A percentile compares a stretch with the other conserved stretches of the same genome.
Conservation (phyloP, 2,329 filamentous ascomycete species). For the Botrytis fragariae region DNA sequence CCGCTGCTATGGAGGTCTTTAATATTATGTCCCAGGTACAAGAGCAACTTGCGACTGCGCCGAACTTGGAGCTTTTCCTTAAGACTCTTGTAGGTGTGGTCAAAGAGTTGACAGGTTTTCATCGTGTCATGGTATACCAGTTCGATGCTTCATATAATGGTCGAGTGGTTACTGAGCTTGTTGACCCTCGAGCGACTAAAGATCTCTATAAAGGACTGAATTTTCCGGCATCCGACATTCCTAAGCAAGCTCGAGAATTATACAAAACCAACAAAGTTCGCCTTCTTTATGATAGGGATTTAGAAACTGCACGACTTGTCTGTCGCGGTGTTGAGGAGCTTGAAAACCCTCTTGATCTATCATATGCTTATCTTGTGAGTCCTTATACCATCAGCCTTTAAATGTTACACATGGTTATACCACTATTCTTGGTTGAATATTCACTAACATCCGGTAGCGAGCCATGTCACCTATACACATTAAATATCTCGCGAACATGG, state of each 20-base stretch:
- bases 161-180: conserved; percentile 81
- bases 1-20: conserved; percentile 84
- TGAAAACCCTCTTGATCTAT: conserved; percentile 71
- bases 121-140: conserved; percentile 90
- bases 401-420: background rate
- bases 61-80: conserved; percentile 68
- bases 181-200: conserved; percentile 74
- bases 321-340: conserved; percentile 74
- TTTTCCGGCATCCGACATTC: conserved; percentile 88
- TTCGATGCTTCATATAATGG: conserved; percentile 83
- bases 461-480: conserved; percentile 90
- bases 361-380: conserved; percentile 59
- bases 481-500: conserved; percentile 87
- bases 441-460: conserved; percentile 41
- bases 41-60: conserved; percentile 74
- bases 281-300: conserved; percentile 80
- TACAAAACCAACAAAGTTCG: conserved; percentile 90
- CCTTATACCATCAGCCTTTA: no score
- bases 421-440: background rate
- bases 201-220: conserved; percentile 85
- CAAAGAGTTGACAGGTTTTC: conserved; percentile 87
- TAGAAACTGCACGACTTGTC: conserved; percentile 75
- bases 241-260: conserved; percentile 79
- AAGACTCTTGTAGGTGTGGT: conserved; percentile 82
- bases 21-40: conserved; percentile 91